Evolutionary conservation across 2,329 filamentous ascomycete species (phyloP), one percentile per base, ranked within the genome.

Genomic region (Exophiala sp.): DNA sequence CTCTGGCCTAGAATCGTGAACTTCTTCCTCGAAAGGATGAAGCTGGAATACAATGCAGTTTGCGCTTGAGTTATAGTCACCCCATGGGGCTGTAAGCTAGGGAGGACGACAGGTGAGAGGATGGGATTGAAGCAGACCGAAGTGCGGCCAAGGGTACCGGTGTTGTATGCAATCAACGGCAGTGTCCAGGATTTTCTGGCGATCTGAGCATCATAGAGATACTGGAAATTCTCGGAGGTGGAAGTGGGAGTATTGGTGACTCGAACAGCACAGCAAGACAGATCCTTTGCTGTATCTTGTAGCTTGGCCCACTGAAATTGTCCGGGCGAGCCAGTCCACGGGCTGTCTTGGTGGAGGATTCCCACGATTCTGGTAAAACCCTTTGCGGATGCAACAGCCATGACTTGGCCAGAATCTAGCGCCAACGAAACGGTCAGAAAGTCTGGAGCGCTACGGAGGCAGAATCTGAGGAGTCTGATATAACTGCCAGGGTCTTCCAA

Each of bases 1-100:
- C 42, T 56, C 29, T 58, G 45, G 4, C 63, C 63, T 38, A 64
- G 52, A 3, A 65, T 57, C 2, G 54, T 57, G 29, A 62, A 64
- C 9, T 30, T 42, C 30, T 41, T 58, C 14, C 38, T 51, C 2
- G 46, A 34, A 2, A 53, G 35, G 2, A 60, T 39, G 18, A 60
- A 61, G n/a, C n/a, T 34, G n/a, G 41, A 42, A 38, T 35, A 46
- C 19, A 53, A 29, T 14, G 50, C 41, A 9, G 14, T 38, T 35
- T 32, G 23, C 14, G 40, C 40, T 40, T 53, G 46, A 3, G n/a
- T 13, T 7, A 50, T 19, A 14, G 43, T 52, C 4, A 52, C n/a
- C 6, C 27, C 44, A 1, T 14, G 18, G n/a, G 21, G n/a, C n/a
- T 19, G 16, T 22, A 19, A 10, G 11, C 22, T 16, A 21, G 29